Evolutionary conservation across 352 stramenopile species (phyloP), one percentile per base, ranked within the genome.

Genomic region (Phytophthora rubi): DNA sequence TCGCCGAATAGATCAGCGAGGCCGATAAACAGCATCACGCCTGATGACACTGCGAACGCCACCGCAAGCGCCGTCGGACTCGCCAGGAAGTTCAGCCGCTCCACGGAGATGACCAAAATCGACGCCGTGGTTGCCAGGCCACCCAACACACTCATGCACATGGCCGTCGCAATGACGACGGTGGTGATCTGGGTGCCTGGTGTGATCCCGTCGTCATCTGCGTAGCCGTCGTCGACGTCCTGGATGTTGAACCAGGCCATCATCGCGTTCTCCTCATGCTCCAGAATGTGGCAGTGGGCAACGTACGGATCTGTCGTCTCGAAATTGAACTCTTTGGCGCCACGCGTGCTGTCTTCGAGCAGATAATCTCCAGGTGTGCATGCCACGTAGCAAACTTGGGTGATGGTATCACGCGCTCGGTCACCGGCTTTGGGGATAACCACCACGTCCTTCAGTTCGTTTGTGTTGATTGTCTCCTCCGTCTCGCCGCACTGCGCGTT

Each of bases 181-280:
- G 59, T 73, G 13, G 77, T 89, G 58, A 92, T 81, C 30, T 80
- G 33, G 8, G 68, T 75, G 1, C 65, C 58, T 0, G 73, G 57
- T 7, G 75, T 75, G 58, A 73, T 82, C 2, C 75, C 80, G 33
- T 86, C 55, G 48, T 87, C 80, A n/a, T 80, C 65, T 3, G 65
- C 63, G 35, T 74, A 77, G 10, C 68, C 73, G 30, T 80, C 68
- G 53, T 91, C 83, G 12, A 56, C 62, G 35, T 86, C 80, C 58
- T 75, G 81, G 51, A 91, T 62, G 59, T 88, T 79, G 76, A 94
- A 94, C 71, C 77, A 91, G 16, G 71, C 80, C 83, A 92, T 92
- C 86, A 94, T 94, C 26, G 62, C 42, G 62, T 94, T 94, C 49
- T 92, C 86, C 62, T 91, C 86, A 60, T 94, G 86, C 64, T 94